phyloP scores from a whole-genome alignment of 345 rosid genomes.

The Syzygium grande region DNA sequence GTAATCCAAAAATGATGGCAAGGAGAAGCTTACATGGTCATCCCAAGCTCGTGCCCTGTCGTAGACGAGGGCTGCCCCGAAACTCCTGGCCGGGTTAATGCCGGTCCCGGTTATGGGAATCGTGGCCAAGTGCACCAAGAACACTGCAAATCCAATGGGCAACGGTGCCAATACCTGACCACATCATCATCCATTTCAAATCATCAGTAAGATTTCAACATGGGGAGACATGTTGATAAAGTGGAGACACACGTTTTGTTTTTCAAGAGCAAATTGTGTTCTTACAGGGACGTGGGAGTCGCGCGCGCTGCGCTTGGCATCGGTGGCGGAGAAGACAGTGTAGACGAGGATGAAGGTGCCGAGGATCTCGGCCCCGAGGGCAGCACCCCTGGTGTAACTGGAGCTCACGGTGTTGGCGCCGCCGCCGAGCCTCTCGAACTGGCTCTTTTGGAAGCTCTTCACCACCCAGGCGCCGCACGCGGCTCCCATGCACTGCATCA shows the following conservation, averaged over 20 bases:
- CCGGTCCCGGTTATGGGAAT: background rate
- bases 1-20: background rate
- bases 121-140: background rate
- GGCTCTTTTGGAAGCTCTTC: conserved; percentile 17
- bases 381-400: conserved; percentile 23
- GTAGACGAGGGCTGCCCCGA: background rate
- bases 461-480: conserved; percentile 36
- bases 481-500: conserved; percentile 39
- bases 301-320: conserved; percentile 37
- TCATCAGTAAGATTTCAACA: background rate
- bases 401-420: conserved; percentile 24
- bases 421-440: conserved; percentile 21
- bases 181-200: background rate
- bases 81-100: background rate
- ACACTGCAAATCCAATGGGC: background rate
- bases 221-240: too few species aligned
- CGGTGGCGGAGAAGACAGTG: conserved; percentile 45
- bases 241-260: background rate
- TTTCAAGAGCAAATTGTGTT: background rate
- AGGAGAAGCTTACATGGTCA: background rate
- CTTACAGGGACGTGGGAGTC: conserved; percentile 48
- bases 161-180: background rate
- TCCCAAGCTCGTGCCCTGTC: background rate
- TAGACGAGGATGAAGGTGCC: conserved; percentile 39
- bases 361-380: conserved; percentile 32